Conservation (phyloP, 352 stramenopile species). For the Pythium myriotylum region DNA sequence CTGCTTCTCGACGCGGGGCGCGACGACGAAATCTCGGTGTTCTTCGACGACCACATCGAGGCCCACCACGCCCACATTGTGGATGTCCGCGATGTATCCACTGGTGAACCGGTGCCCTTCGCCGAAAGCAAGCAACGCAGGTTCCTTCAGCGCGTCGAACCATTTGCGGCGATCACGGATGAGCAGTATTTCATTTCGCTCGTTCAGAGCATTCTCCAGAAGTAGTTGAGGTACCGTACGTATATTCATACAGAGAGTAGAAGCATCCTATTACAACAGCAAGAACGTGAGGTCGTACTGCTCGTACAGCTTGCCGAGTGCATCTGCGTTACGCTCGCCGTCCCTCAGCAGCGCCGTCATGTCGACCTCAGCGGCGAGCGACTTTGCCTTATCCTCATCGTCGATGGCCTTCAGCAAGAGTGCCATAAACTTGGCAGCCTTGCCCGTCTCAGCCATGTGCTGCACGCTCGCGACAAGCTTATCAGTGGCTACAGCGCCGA, state of each 20-base stretch:
- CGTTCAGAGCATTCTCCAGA: constrained; percentile 38
- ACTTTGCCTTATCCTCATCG: constrained; percentile 47
- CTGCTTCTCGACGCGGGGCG: constrained; percentile 49
- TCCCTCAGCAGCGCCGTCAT: constrained; percentile 48
- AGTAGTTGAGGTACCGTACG: constrained; percentile 3
- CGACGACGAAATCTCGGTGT: constrained; percentile 35
- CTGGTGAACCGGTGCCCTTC: constrained; percentile 59
- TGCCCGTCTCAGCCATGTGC: constrained; percentile 59
- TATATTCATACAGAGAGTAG: constrained; percentile 24
- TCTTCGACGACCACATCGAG: constrained; percentile 86
- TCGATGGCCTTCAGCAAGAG: constrained; percentile 46
- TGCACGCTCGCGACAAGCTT: constrained; percentile 49
- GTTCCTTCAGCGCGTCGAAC: constrained; percentile 77
- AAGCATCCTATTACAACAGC: constrained; percentile 5
- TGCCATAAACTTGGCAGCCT: constrained; percentile 63
- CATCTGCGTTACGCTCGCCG: constrained; percentile 38
- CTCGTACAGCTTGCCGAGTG: constrained; percentile 43
- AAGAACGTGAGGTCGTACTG: constrained; percentile 49
- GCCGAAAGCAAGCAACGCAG: constrained; percentile 42
- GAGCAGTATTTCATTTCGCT: constrained; percentile 70
- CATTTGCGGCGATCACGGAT: constrained; percentile 81
- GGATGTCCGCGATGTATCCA: constrained; percentile 62
- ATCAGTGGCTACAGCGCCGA: constrained; percentile 41
- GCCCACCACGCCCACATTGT: constrained; percentile 77
- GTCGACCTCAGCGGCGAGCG: constrained; percentile 41